A percentile compares a stretch with the other conserved stretches of the same genome.
phyloP scores from a whole-genome alignment of 2,329 filamentous ascomycete genomes.

The Colletotrichum viniferum region DNA sequence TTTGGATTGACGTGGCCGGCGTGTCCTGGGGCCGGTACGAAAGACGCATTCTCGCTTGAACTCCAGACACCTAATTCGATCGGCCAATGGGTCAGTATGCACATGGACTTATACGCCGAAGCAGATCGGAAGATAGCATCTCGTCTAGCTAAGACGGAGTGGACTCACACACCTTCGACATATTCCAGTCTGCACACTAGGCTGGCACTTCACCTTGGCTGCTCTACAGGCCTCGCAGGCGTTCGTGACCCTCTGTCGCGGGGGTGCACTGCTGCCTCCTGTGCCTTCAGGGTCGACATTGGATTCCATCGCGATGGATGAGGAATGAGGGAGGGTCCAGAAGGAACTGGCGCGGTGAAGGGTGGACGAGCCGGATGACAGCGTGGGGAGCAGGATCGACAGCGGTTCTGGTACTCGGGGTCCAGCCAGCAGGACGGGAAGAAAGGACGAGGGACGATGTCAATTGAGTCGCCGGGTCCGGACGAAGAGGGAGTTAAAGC shows the following conservation, averaged over 20 bases:
- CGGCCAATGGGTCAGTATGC: neutral
- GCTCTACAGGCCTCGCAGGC: constrained; percentile 59
- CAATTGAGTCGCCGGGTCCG: neutral
- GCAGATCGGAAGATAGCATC: neutral
- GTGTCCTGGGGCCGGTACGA: constrained; percentile 53
- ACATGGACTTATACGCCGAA: constrained; percentile 7
- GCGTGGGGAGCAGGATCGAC: neutral
- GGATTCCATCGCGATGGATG: neutral
- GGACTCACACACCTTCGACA: constrained; percentile 50
- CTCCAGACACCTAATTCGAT: constrained; percentile 49
- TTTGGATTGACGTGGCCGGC: constrained; percentile 48
- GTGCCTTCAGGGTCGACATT: neutral
- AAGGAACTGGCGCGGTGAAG: neutral
- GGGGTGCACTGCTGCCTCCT: neutral
- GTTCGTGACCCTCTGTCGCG: constrained; percentile 32
- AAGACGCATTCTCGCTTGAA: constrained; percentile 60
- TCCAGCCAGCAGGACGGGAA: neutral
- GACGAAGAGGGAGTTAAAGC: neutral
- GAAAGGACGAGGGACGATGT: neutral
- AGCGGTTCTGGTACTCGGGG: neutral
- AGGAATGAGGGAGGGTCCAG: neutral
- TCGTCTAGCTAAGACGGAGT: neutral
- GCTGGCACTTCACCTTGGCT: constrained; percentile 58
- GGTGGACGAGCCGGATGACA: neutral
- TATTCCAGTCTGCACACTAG: constrained; percentile 49